A percentile compares a stretch with the other conserved stretches of the same genome.
These are phyloP conservation scores for Graphiopsis chlorocephala DNA, from an alignment of 2,329 filamentous ascomycete species.

Conservation along the genomic window DNA sequence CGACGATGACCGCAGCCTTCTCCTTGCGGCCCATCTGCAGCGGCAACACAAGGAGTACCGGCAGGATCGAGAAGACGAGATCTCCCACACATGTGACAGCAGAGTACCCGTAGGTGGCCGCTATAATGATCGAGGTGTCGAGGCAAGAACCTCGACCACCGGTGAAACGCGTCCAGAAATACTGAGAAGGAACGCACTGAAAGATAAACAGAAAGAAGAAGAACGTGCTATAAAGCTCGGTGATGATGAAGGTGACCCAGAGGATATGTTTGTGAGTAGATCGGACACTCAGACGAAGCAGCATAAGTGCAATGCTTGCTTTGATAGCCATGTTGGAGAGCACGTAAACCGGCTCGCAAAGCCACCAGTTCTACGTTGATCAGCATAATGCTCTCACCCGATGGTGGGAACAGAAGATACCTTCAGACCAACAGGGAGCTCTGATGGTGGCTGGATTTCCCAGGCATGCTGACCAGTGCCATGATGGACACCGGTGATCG, in stretches of 20 bases:
- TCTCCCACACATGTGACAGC: conserved; percentile 20
- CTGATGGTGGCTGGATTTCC: conserved; percentile 17
- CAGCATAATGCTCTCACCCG: not conserved
- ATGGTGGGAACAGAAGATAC: conserved; percentile 3
- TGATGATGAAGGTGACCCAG: conserved; percentile 17
- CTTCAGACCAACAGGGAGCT: conserved; percentile 17
- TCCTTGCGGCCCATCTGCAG: conserved; percentile 27
- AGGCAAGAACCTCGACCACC: conserved; percentile 17
- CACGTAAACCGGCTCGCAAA: conserved; percentile 28
- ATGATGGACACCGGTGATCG: conserved; percentile 18
- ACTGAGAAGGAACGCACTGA: conserved; percentile 18
- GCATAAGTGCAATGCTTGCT: conserved; percentile 22
- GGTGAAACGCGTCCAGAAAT: conserved; percentile 21
- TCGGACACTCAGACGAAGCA: conserved; percentile 18
- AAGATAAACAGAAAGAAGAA: conserved; percentile 24
- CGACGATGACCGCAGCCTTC: conserved; percentile 31
- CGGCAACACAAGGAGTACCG: conserved; percentile 31
- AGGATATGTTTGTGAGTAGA: conserved; percentile 15
- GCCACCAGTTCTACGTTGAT: conserved; percentile 34
- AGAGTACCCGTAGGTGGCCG: conserved; percentile 19
- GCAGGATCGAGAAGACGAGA: conserved; percentile 27
- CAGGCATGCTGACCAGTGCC: conserved; percentile 19
- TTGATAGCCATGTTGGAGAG: conserved; percentile 25
- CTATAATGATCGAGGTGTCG: conserved; percentile 14
- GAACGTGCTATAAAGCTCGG: conserved; percentile 18